Evolutionary conservation across 2,329 filamentous ascomycete genomes (phyloP).

Genomic region (Cladosporium cucumerinum): DNA sequence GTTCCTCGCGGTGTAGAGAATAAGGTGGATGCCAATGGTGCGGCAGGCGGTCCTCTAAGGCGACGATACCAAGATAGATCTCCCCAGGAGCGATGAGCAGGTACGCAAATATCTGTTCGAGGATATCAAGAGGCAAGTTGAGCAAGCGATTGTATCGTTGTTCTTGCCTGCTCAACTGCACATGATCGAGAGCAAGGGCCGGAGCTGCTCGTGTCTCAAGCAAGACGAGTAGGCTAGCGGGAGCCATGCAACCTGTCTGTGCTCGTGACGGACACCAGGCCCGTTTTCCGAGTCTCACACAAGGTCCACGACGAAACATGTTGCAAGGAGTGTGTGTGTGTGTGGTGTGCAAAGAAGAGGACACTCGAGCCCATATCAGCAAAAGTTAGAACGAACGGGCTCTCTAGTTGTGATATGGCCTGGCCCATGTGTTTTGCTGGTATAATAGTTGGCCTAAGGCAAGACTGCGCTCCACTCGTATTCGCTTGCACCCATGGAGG

Average conservation of each 20-base stretch:
- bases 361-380: too few species aligned
- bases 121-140: not conserved
- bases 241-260: not conserved
- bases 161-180: not conserved
- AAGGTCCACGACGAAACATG: too few species aligned
- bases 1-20: not conserved
- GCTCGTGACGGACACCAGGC: not conserved
- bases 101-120: not conserved
- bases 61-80: not conserved
- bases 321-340: too few species aligned
- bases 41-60: not conserved
- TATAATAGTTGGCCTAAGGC: not conserved
- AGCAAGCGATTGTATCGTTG: not conserved
- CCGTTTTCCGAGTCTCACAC: too few species aligned
- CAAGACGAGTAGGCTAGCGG: not conserved
- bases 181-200: not conserved
- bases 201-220: not conserved
- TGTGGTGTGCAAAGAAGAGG: too few species aligned
- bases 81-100: not conserved
- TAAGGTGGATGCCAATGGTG: not conserved
- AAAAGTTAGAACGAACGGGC: not conserved
- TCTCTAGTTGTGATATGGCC: not conserved
- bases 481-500: too few species aligned
- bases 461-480: not conserved
- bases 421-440: not conserved